These are phyloP conservation scores for Phytopythium mirpurense DNA, from an alignment of 352 stramenopile species.

Conservation along the genomic window DNA sequence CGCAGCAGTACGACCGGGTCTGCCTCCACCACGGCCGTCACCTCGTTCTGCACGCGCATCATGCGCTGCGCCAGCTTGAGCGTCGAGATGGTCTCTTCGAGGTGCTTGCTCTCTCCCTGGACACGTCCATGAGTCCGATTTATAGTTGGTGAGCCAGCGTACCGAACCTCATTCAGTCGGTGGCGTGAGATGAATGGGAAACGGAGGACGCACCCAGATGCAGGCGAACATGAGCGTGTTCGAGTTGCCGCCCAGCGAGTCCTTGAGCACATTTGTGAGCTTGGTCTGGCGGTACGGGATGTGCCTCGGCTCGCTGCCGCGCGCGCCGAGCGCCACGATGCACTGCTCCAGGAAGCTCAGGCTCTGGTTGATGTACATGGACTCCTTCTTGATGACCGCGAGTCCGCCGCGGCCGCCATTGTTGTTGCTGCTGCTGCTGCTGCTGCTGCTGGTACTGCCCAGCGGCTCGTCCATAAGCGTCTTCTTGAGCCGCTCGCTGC, in stretches of 20 bases:
- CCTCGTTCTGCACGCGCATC: conserved; percentile 92
- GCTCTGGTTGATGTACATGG: conserved; percentile 97
- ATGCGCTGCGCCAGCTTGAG: conserved; percentile 91
- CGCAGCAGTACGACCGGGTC: conserved; percentile 81
- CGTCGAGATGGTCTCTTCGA: conserved; percentile 93
- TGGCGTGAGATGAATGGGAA: not conserved
- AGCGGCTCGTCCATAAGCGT: conserved; percentile 63
- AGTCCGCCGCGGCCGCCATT: conserved; percentile 8
- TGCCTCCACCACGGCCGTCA: conserved; percentile 78
- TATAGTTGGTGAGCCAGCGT: too few relatives aligned
- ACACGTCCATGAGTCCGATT: too few relatives aligned
- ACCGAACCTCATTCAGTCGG: not conserved
- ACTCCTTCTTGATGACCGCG: conserved; percentile 93
- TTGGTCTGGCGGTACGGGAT: conserved; percentile 95
- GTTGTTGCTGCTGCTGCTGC: conserved; percentile 9
- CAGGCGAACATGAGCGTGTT: conserved; percentile 95
- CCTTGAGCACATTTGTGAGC: conserved; percentile 91
- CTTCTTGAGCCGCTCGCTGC: conserved; percentile 93
- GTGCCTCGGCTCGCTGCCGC: conserved; percentile 48
- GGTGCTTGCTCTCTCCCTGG: conserved; percentile 80
- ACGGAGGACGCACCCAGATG: conserved; percentile 57
- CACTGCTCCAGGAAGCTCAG: conserved; percentile 95
- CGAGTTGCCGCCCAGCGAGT: conserved; percentile 94
- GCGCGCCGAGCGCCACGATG: conserved; percentile 84
- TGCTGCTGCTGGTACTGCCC: conserved; percentile 9